These are phyloP conservation scores for Mycena haematopus DNA, from an alignment of 768 basidiomycete genomes.

Conservation along the genomic window DNA sequence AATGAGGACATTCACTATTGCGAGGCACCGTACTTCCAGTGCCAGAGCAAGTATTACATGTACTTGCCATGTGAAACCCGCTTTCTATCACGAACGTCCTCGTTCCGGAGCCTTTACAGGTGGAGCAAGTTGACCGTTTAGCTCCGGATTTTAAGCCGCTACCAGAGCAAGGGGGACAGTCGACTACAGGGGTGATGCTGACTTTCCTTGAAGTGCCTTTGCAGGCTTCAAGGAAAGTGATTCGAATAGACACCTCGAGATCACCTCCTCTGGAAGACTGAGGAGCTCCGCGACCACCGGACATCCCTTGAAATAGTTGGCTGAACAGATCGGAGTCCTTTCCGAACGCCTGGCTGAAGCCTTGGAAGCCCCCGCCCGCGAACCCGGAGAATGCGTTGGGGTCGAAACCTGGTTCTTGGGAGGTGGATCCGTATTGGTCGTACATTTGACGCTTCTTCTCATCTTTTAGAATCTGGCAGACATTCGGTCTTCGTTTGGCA, in stretches of 20 bases:
- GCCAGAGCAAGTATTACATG: slow-evolving; percentile 84
- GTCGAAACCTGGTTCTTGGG: slow-evolving; percentile 94
- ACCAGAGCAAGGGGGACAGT: slow-evolving; percentile 86
- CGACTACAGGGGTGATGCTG: slow-evolving; percentile 78
- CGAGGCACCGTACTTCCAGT: slow-evolving; percentile 81
- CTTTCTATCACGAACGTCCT: slow-evolving; percentile 89
- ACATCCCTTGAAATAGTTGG: slow-evolving; percentile 79
- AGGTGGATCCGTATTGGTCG: slow-evolving; percentile 91
- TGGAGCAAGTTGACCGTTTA: slow-evolving; percentile 76
- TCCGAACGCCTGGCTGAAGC: slow-evolving; percentile 66
- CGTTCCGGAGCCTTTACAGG: slow-evolving; percentile 88
- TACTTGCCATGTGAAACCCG: slow-evolving; percentile 97
- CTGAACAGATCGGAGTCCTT: slow-evolving; percentile 77
- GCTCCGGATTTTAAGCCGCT: slow-evolving; percentile 87
- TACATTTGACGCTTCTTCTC: slow-evolving; percentile 91
- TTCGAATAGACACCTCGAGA: slow-evolving; percentile 74
- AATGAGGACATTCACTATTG: slow-evolving; percentile 77
- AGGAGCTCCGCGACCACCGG: slow-evolving; percentile 53
- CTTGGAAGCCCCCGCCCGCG: slow-evolving; percentile 65
- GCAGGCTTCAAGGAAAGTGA: slow-evolving; percentile 95
- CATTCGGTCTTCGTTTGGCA: slow-evolving; percentile 19
- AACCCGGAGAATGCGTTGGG: slow-evolving; percentile 76
- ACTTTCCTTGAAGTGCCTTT: slow-evolving; percentile 83
- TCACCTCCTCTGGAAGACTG: slow-evolving; percentile 73
- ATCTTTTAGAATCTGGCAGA: slow-evolving; percentile 84